phyloP scores from a whole-genome alignment of 306 rosid species.

The Chamaecrista fasciculata region DNA sequence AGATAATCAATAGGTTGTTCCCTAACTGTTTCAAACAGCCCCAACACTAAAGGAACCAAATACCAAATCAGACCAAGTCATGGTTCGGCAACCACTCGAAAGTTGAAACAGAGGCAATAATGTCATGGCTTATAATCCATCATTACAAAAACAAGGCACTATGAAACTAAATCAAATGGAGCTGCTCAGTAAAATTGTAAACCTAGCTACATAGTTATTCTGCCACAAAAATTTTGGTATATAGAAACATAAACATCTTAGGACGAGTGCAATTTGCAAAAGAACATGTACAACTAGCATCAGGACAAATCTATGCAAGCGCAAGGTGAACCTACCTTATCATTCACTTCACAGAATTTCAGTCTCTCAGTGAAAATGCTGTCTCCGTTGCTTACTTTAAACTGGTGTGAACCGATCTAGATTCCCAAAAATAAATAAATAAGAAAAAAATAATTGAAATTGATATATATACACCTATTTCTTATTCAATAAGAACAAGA shows the following conservation, averaged over 20 bases:
- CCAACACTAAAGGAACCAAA: slow-evolving; percentile 1
- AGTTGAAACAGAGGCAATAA: slow-evolving; percentile 10
- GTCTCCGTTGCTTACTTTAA: slow-evolving; percentile 87
- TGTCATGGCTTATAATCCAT: not conserved
- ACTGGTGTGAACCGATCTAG: slow-evolving; percentile 92
- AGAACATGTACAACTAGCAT: not conserved
- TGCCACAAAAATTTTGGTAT: not conserved
- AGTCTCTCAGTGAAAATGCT: slow-evolving; percentile 79
- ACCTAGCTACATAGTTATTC: not conserved
- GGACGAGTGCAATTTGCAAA: not conserved
- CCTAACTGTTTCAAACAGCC: not conserved
- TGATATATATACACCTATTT: not conserved
- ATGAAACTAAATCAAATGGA: slow-evolving; percentile 6
- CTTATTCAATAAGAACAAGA: not conserved
- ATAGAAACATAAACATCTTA: not conserved
- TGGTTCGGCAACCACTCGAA: too few relatives aligned
- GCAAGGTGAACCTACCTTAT: slow-evolving; percentile 55
- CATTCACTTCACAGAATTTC: slow-evolving; percentile 90
- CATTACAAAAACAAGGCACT: not conserved
- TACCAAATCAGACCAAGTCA: not conserved
- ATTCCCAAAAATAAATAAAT: not conserved
- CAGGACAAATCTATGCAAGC: not conserved
- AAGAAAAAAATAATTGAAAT: not conserved
- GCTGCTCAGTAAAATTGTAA: not conserved
- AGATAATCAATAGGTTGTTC: not conserved